These are phyloP conservation scores for Ceratobasidium papillatum DNA, from an alignment of 1,284 basidiomycete species.

Conservation along the genomic window DNA sequence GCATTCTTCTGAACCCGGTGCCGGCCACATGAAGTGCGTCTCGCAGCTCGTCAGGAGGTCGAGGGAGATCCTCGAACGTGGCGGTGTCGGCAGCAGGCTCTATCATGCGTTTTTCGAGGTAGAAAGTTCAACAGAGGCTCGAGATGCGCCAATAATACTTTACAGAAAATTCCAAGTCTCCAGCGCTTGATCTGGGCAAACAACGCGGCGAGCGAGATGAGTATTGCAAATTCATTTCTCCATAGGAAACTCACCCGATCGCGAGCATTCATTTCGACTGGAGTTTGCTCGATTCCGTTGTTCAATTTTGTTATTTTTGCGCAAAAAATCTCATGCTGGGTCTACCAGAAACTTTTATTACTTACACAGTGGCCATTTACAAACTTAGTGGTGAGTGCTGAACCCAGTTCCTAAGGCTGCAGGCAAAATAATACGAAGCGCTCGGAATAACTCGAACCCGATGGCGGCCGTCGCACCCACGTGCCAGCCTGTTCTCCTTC, in stretches of 20 bases:
- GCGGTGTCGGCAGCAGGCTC: neutral
- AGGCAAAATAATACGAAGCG: too few species aligned
- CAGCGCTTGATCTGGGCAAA: neutral
- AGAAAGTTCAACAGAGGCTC: neutral
- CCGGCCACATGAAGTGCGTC: too few species aligned
- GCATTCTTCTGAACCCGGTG: too few species aligned
- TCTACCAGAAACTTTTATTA: neutral
- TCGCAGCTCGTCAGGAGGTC: neutral
- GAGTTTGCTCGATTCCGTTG: neutral
- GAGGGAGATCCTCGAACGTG: neutral
- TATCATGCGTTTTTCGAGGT: neutral
- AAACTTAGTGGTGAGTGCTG: too few species aligned
- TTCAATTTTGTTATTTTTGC: neutral
- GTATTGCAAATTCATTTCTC: slow-evolving; percentile 7
- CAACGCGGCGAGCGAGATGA: neutral
- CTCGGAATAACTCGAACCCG: too few species aligned
- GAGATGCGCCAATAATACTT: neutral
- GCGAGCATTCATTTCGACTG: neutral
- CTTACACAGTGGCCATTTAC: too few species aligned
- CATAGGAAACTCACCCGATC: neutral
- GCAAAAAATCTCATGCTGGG: neutral
- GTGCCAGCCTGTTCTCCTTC: too few species aligned
- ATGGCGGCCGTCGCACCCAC: too few species aligned
- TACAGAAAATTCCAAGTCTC: neutral
- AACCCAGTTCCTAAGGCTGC: too few species aligned